Conservation (phyloP, 2,329 filamentous ascomycete genomes). For the Aspergillus pseudonomiae region DNA sequence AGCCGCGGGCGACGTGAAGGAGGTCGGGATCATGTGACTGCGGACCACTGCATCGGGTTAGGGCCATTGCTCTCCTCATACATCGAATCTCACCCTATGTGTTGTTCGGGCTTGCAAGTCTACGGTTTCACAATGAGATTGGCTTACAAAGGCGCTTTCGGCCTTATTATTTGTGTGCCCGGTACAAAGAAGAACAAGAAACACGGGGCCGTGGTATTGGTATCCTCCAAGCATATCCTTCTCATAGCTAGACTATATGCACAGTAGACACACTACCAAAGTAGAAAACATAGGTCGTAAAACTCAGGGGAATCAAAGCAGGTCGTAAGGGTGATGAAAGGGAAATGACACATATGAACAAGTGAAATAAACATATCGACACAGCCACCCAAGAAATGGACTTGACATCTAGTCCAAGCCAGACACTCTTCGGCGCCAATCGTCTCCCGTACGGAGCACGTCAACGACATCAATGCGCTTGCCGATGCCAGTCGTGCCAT, state of each 20-base stretch:
- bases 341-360: constrained; percentile 6
- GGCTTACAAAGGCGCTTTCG: not conserved
- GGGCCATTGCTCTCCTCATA: not conserved
- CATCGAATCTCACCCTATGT: not conserved
- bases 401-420: constrained; percentile 54
- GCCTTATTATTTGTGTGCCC: not conserved
- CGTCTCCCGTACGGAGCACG: constrained; percentile 76
- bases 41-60: not conserved
- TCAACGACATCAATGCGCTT: constrained; percentile 89
- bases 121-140: not conserved
- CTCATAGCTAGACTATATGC: constrained; percentile 4
- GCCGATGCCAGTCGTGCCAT: constrained; percentile 81
- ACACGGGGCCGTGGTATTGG: not conserved
- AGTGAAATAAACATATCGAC: constrained; percentile 24
- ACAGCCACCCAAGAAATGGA: constrained; percentile 18
- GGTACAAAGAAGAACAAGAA: not conserved
- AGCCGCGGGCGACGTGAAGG: constrained; percentile 36
- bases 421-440: constrained; percentile 80
- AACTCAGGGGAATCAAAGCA: constrained; percentile 27
- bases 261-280: not conserved
- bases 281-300: not conserved
- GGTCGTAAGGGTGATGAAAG: constrained; percentile 21
- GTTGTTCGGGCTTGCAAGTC: not conserved
- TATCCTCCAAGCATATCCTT: not conserved
- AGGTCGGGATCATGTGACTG: constrained; percentile 31